Conservation (phyloP, 805 yeast genomes). For the Yarrowia sp. region DNA sequence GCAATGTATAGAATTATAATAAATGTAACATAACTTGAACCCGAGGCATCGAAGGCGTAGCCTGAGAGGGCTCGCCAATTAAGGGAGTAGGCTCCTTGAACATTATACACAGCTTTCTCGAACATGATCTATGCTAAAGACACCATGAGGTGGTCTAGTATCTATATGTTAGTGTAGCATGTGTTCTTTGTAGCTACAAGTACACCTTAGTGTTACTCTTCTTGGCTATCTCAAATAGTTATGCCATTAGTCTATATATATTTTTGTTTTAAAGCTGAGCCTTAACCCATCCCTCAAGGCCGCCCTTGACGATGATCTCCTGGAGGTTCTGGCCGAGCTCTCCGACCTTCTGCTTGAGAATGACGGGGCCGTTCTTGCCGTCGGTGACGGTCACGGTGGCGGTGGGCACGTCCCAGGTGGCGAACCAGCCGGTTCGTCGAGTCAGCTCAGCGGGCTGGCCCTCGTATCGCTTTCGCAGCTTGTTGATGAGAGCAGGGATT, state of each 20-base stretch:
- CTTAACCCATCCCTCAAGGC: conserved; percentile 97
- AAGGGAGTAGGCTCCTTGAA: too few species aligned
- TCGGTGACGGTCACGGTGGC: conserved; percentile 83
- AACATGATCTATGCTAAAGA: too few species aligned
- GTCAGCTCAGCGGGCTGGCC: conserved; percentile 72
- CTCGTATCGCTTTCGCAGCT: conserved; percentile 72
- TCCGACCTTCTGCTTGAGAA: conserved; percentile 87
- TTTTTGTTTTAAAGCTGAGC: conserved; percentile 48
- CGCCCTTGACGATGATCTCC: conserved; percentile 96
- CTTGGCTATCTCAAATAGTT: not conserved
- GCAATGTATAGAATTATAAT: conserved; percentile 32
- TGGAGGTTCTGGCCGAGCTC: conserved; percentile 95
- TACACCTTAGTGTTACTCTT: not conserved
- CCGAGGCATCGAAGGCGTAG: too few species aligned
- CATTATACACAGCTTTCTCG: too few species aligned
- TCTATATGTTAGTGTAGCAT: too few species aligned
- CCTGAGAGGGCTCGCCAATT: too few species aligned
- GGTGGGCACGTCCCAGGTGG: conserved; percentile 90
- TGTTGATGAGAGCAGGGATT: conserved; percentile 82
- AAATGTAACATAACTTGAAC: conserved; percentile 22
- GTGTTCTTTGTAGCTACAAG: too few species aligned
- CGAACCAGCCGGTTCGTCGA: conserved; percentile 91
- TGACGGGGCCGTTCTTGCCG: conserved; percentile 57
- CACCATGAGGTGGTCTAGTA: too few species aligned
- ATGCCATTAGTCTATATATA: conserved; percentile 33